Percentiles rank a stretch among this genome's conserved stretches.
Evolutionary conservation across 116 monocot genomes (phyloP).

Genomic region (Papilionanthe hybrid): DNA sequence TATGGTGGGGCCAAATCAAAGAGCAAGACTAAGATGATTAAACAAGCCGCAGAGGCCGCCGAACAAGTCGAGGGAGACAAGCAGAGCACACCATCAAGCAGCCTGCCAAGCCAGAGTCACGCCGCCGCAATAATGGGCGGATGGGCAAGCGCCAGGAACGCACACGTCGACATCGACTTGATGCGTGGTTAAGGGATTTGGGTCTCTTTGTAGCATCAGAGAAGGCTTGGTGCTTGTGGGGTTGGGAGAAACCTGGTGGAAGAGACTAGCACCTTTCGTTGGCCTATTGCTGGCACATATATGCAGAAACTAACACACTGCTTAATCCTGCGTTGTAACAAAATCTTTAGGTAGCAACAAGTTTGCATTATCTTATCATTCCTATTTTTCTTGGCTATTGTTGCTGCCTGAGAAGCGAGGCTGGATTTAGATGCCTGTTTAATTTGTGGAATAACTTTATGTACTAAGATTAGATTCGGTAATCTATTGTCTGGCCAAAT

Average conservation of each 20-base stretch:
- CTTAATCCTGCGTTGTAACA: constrained; percentile 4
- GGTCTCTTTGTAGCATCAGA: background rate
- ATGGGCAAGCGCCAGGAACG: constrained; percentile 29
- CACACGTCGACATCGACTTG: constrained; percentile 34
- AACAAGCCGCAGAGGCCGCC: constrained; percentile 5
- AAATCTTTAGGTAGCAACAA: background rate
- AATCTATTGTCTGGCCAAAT: background rate
- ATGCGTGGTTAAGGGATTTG: constrained; percentile 13
- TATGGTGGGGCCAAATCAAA: constrained; percentile 37
- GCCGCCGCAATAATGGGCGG: constrained; percentile 7
- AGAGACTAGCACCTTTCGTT: background rate
- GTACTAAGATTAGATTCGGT: background rate
- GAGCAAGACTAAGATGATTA: constrained; percentile 26
- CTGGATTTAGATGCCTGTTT: background rate
- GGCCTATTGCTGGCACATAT: background rate
- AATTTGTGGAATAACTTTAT: background rate
- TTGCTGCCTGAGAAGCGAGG: background rate
- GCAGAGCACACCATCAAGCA: constrained; percentile 11
- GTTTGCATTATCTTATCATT: background rate
- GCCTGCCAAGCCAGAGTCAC: constrained; percentile 5
- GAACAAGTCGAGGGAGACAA: constrained; percentile 9
- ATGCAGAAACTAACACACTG: constrained; percentile 2
- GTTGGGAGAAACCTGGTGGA: constrained; percentile 2
- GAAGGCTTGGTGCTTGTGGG: background rate
- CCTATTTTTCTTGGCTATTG: background rate